phyloP scores from a whole-genome alignment of 768 basidiomycete genomes.

The Kondoa subrosea region DNA sequence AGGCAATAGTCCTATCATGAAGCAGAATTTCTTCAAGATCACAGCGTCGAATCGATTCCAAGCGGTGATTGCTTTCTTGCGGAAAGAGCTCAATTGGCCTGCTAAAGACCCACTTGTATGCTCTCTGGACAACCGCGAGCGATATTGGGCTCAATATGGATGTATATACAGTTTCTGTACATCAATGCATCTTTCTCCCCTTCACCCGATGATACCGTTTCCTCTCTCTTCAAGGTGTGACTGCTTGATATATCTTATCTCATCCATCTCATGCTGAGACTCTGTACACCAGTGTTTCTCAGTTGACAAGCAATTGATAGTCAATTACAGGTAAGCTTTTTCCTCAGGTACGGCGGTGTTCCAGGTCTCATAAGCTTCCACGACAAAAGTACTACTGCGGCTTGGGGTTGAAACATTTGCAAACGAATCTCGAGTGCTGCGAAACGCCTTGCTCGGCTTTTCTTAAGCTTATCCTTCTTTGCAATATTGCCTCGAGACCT shows the following conservation, averaged over 20 bases:
- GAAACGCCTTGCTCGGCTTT: too few species aligned
- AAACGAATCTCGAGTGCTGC: too few species aligned
- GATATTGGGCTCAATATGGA: not conserved
- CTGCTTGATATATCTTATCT: not conserved
- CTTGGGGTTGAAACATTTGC: conserved; percentile 20
- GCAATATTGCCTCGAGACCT: too few species aligned
- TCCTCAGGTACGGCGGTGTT: not conserved
- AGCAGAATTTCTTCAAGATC: conserved; percentile 95
- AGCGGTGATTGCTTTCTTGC: conserved; percentile 79
- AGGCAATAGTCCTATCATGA: conserved; percentile 96
- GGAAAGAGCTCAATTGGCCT: conserved; percentile 78
- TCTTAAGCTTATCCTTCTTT: too few species aligned
- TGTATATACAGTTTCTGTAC: conserved; percentile 33
- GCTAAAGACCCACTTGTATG: conserved; percentile 65
- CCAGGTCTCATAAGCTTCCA: not conserved
- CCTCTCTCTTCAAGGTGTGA: conserved; percentile 54
- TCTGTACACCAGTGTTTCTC: conserved; percentile 53
- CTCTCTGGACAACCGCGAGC: not conserved
- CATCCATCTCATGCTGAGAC: conserved; percentile 1
- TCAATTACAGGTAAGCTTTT: conserved; percentile 60
- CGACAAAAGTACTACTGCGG: conserved; percentile 12
- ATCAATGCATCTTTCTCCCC: conserved; percentile 67
- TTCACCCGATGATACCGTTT: conserved; percentile 64
- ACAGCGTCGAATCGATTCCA: conserved; percentile 86
- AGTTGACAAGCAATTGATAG: conserved; percentile 74